Evolutionary conservation across 805 yeast species (phyloP).

Genomic region (Wickerhamomyces pijperi): DNA sequence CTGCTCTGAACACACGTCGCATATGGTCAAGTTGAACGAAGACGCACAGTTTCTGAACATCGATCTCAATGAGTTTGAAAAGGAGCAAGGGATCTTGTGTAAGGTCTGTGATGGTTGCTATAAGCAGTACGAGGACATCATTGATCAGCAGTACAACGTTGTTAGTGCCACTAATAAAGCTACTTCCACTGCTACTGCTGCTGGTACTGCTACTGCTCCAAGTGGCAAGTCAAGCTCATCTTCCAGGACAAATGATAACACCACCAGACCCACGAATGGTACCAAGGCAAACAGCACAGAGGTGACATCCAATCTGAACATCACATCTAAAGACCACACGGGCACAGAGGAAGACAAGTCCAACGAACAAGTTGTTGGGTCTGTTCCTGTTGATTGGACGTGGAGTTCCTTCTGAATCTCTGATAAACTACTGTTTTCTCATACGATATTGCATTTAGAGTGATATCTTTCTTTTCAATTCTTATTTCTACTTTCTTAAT

Average conservation of each 20-base stretch:
- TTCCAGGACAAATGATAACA: too few relatives aligned
- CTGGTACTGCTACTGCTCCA: too few relatives aligned
- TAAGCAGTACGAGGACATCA: constrained; percentile 44
- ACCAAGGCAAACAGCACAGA: too few relatives aligned
- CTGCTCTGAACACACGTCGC: constrained; percentile 58
- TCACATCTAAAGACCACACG: constrained; percentile 3
- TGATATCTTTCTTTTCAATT: too few relatives aligned
- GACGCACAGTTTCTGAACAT: constrained; percentile 58
- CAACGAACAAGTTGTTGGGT: constrained; percentile 19
- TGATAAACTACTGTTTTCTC: too few relatives aligned
- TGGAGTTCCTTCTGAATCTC: constrained; percentile 76
- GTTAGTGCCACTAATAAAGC: background rate
- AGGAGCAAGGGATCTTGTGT: constrained; percentile 51
- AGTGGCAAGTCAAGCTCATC: too few relatives aligned
- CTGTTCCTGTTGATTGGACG: constrained; percentile 68
- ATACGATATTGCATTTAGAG: too few relatives aligned
- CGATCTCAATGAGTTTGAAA: constrained; percentile 31
- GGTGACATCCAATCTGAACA: background rate
- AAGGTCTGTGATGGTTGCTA: constrained; percentile 66
- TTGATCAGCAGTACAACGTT: constrained; percentile 18
- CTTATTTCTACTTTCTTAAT: too few relatives aligned
- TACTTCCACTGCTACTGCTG: too few relatives aligned
- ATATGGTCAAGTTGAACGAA: constrained; percentile 41
- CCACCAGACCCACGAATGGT: background rate
- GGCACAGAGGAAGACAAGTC: constrained; percentile 19